These are phyloP conservation scores for Xylariaceae sp. DNA, from an alignment of 2,329 filamentous ascomycete genomes.

Conservation along the genomic window DNA sequence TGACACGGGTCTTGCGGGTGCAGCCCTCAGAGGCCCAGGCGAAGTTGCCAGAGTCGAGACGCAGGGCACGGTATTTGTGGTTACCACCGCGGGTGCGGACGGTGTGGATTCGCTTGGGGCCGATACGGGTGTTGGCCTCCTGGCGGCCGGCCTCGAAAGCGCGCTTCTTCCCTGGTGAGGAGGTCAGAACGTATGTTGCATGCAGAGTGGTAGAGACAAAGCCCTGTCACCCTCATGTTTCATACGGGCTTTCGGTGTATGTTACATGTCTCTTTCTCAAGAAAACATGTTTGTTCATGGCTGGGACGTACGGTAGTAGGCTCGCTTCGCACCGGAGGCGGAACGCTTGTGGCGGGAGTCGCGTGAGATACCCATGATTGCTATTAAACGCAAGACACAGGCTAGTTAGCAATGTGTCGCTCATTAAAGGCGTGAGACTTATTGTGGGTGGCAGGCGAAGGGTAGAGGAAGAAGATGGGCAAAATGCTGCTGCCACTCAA, in stretches of 20 bases:
- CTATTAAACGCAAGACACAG: slow-evolving; percentile 53
- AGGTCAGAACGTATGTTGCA: slow-evolving; percentile 72
- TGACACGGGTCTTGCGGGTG: slow-evolving; percentile 98
- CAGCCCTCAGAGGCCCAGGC: slow-evolving; percentile 97
- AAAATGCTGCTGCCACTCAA: not conserved
- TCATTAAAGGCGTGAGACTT: not conserved
- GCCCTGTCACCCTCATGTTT: too few species aligned
- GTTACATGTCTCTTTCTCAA: slow-evolving; percentile 14
- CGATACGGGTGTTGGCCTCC: slow-evolving; percentile 99
- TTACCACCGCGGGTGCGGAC: slow-evolving; percentile 97
- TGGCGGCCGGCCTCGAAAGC: slow-evolving; percentile 99
- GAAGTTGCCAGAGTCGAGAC: slow-evolving; percentile 98
- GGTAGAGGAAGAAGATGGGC: not conserved
- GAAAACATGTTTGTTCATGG: slow-evolving; percentile 18
- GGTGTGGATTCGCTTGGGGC: slow-evolving; percentile 91
- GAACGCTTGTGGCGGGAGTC: slow-evolving; percentile 99
- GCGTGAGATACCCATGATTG: slow-evolving; percentile 99
- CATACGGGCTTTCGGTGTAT: too few species aligned
- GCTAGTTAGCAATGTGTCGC: slow-evolving; percentile 17
- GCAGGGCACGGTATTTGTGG: slow-evolving; percentile 99
- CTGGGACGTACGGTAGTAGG: slow-evolving; percentile 74
- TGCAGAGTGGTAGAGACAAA: slow-evolving; percentile 42
- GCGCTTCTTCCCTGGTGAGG: slow-evolving; percentile 81
- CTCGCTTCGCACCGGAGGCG: slow-evolving; percentile 96
- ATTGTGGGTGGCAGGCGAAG: not conserved